Evolutionary conservation across 2,329 filamentous ascomycete species (phyloP).

Genomic region (Botrytis aclada): DNA sequence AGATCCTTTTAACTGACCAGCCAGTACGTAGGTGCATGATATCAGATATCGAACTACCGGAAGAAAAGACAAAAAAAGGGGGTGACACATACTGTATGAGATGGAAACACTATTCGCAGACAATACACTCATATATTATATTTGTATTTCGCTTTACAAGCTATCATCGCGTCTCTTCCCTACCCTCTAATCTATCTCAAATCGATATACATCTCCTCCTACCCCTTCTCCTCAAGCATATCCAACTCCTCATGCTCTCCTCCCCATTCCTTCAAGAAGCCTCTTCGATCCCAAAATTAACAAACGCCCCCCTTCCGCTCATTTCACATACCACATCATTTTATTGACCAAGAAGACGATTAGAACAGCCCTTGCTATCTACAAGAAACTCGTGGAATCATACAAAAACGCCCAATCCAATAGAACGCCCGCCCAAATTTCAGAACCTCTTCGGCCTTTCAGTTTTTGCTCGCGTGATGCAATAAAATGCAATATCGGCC

Average conservation of each 20-base stretch:
- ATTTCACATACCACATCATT: neutral
- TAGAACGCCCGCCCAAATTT: slow-evolving; percentile 19
- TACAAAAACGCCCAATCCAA: slow-evolving; percentile 10
- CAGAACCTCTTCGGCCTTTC: slow-evolving; percentile 7
- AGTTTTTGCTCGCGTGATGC: neutral
- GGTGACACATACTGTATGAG: neutral
- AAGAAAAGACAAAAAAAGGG: neutral
- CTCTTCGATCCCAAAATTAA: neutral
- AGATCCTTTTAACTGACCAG: neutral
- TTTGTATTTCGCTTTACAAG: neutral
- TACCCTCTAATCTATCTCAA: neutral
- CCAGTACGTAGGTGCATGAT: neutral
- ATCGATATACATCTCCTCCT: neutral
- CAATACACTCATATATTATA: neutral
- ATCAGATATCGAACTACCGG: neutral
- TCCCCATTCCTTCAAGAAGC: neutral
- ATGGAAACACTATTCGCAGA: neutral
- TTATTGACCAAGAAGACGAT: neutral
- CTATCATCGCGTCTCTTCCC: neutral
- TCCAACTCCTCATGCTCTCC: neutral
- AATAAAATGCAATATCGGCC: neutral
- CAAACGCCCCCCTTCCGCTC: neutral
- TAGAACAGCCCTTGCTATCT: neutral
- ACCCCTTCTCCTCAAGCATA: neutral
- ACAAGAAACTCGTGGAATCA: slow-evolving; percentile 1